Base-by-base conservation (phyloP, 768 basidiomycete species). In the Phylloporus sp. region DNA sequence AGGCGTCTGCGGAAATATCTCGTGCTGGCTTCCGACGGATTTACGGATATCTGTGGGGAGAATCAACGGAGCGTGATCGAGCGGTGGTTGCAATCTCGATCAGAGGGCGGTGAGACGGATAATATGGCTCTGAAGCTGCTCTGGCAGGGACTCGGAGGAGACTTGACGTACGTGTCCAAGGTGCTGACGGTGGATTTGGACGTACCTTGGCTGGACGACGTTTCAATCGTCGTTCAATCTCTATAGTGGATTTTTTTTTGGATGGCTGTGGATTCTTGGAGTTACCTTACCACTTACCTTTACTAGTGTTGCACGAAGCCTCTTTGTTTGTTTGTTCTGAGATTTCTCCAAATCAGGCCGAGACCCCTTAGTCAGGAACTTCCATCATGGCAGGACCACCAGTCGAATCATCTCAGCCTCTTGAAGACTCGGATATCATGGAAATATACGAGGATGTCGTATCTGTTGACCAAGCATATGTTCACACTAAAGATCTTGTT, bases 191-290 rank as follows among this genome's bases (percentile, higher is more conserved):
- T 84, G 57, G 79, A 85, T 56, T 74, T 82, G 76, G 78, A 81
- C 46, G 68, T 67, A 33, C 74, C 78, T 15, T 85, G 83, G 82
- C 71, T 85, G 49, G 83, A 85, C 51, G 83, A 85, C 61, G 79
- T 82, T 9, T 71, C 81, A 9, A 76, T 85, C 47, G 71, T 84
- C 46, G 82, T 84, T 45, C 80, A 81, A 49, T 76, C 73, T 33
- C 62, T 82, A 28, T 82, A 56, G 36, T 24, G 24, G 20, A 35
- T 44, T 13, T 11, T 15, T 44, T 13, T 11, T 15, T 8, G 33
- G 17, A 33, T 10, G n/a, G 7, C n/a, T 15, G 7, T 28, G 24
- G 20, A 29, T 35, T 38, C 21, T 46, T 21, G 17, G 32, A 33
- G n/a, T 31, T 42, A 41, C 17, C 29, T 28, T 27, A 21, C n/a